Evolutionary conservation across 768 basidiomycete genomes (phyloP), one percentile per base, ranked within the genome.

Genomic region (Hericium erinaceus): DNA sequence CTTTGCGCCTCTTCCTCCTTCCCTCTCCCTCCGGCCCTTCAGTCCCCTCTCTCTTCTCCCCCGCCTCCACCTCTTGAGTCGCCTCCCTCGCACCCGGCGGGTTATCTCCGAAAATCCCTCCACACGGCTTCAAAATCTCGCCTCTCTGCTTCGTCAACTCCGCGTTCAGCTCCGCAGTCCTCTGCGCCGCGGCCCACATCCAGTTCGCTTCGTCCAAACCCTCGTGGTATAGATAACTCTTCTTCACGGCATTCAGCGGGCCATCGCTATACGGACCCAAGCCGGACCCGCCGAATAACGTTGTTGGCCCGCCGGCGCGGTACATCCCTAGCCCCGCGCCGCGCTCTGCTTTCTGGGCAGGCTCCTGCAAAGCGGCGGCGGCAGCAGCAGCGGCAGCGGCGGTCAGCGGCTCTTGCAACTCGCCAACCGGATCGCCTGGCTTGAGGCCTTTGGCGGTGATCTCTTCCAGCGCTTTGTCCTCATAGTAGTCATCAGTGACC

Each of bases 401-500:
- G 52, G 83, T 80, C 16, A 92, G 87, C 38, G 84, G 82, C 18
- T 63, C 62, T 1, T 62, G 56, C 28, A 94, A 82, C 60, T 95
- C 87, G 55, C 88, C 89, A 18, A 95, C 93, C 7, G 75, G 80
- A 54, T 92, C 87, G 12, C 90, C 89, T 0, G 95, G 79, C 61
- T 87, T 86, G 63, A 92, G 78, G 6, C 93, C 95, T 38, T 84
- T 83, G n/a, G 82, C 81, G 3, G 84, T 79, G 64, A 91, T 88
- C 48, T 92, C 89, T 59, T 79, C 83, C 1, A 85, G 77, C 0
- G 81, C 81, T 57, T 89, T 89, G 41, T 87, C 88, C 70, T 99
- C 97, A 72, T 92, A 92, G 69, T 99, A 99, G 72, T 98, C 97
- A 66, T 98, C 97, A 7, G 82, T 80, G 1, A 98, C 85, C 89